Conservation (phyloP, 306 rosid species). For the Datisca glomerata region DNA sequence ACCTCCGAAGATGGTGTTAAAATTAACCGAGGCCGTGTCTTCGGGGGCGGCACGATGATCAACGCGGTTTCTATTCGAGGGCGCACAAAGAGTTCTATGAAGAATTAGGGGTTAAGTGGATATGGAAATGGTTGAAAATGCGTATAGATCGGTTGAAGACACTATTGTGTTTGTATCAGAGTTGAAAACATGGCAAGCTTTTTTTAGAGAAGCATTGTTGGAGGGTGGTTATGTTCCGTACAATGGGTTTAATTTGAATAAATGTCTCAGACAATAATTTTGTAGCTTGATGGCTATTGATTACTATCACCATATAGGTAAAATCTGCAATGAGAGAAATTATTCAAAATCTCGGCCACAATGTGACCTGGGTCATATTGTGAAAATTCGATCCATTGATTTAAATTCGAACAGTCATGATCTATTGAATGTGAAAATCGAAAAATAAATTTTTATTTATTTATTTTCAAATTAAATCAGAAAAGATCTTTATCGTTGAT, state of each 20-base stretch:
- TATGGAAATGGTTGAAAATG: slow-evolving; percentile 4
- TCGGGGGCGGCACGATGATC: slow-evolving; percentile 20
- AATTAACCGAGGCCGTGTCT: slow-evolving; percentile 13
- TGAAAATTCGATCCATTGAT: too few relatives aligned
- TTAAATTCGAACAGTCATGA: too few relatives aligned
- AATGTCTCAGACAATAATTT: too few relatives aligned
- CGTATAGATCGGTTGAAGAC: slow-evolving; percentile 19
- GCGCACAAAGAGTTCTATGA: slow-evolving; percentile 5
- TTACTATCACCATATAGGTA: background rate
- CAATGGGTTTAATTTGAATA: slow-evolving; percentile 13
- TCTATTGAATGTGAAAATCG: too few relatives aligned
- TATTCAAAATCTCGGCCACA: too few relatives aligned
- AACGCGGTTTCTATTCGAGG: slow-evolving; percentile 14
- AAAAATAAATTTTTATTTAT: too few relatives aligned
- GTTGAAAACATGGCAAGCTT: slow-evolving; percentile 3
- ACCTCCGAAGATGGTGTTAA: slow-evolving; percentile 15
- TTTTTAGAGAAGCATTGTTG: slow-evolving; percentile 6
- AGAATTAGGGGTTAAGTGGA: slow-evolving; percentile 10
- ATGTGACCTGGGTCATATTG: too few relatives aligned
- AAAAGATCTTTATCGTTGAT: too few relatives aligned
- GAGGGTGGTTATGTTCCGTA: slow-evolving; percentile 13
- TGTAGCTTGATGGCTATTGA: slow-evolving; percentile 1
- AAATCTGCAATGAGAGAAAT: too few relatives aligned
- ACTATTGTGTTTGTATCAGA: background rate
- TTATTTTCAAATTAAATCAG: too few relatives aligned